These are phyloP conservation scores for Daedalea quercina DNA, from an alignment of 768 basidiomycete species.

Conservation along the genomic window DNA sequence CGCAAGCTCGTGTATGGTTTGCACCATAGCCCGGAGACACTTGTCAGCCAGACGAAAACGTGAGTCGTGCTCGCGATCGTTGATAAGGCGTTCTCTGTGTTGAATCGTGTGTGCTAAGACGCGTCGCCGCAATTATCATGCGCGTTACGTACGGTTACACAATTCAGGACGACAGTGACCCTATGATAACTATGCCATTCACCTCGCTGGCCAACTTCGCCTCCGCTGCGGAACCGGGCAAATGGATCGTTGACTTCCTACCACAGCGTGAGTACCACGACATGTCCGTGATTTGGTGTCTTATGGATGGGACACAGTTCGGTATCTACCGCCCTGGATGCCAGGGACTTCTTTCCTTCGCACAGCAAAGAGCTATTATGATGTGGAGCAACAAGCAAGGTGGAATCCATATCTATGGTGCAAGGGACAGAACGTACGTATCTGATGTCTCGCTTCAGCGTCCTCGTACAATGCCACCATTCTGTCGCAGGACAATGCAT, in stretches of 20 bases:
- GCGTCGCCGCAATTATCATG: constrained; percentile 1
- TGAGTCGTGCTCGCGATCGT: no score
- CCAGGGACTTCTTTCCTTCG: neutral
- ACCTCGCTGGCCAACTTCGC: neutral
- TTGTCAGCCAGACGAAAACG: neutral
- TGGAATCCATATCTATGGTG: constrained; percentile 25
- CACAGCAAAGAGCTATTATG: neutral
- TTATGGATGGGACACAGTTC: neutral
- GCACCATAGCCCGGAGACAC: neutral
- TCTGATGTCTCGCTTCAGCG: neutral
- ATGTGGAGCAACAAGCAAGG: neutral
- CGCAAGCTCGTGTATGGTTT: neutral
- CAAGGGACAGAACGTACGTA: neutral
- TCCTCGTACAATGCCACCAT: no score
- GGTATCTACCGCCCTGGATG: neutral
- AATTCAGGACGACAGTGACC: neutral
- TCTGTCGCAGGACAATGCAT: no score
- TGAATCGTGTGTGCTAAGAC: neutral
- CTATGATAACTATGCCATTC: neutral
- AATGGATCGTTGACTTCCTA: neutral
- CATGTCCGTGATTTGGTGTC: no score
- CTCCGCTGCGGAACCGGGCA: neutral
- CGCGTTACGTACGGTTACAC: constrained; percentile 2
- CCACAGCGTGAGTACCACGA: neutral
- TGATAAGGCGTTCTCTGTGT: neutral